Evolutionary conservation across 2,329 filamentous ascomycete genomes (phyloP).

Genomic region (Aspergillus viridinutans): DNA sequence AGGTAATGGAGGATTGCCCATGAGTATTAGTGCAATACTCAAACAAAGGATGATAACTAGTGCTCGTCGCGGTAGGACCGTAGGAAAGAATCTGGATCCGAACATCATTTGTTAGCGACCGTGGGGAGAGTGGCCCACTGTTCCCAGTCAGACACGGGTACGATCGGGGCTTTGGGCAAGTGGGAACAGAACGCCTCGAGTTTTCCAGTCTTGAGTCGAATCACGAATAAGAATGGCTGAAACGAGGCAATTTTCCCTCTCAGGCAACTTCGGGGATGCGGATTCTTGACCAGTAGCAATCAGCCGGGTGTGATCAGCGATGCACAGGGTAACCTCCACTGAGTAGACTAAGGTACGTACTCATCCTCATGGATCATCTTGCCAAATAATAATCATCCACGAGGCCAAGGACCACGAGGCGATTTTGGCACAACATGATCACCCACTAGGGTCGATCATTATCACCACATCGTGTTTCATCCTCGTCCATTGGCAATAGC

Average conservation of each 20-base stretch:
- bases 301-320: not conserved
- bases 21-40: too few relatives aligned
- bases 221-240: not conserved
- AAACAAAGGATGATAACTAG: too few relatives aligned
- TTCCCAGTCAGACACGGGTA: not conserved
- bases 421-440: slow-evolving; percentile 7
- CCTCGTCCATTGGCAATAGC: not conserved
- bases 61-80: too few relatives aligned
- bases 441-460: slow-evolving; percentile 14
- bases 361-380: not conserved
- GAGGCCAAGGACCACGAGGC: not conserved
- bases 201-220: not conserved
- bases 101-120: not conserved
- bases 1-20: not conserved
- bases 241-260: not conserved
- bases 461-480: not conserved
- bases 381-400: not conserved
- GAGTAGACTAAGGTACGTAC: not conserved
- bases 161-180: not conserved
- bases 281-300: not conserved
- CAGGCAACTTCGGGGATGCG: not conserved
- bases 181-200: not conserved
- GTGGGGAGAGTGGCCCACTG: not conserved
- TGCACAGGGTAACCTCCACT: not conserved
- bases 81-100: not conserved